Conservation (phyloP, 2,329 filamentous ascomycete genomes). For the Clonostachys chloroleuca region DNA sequence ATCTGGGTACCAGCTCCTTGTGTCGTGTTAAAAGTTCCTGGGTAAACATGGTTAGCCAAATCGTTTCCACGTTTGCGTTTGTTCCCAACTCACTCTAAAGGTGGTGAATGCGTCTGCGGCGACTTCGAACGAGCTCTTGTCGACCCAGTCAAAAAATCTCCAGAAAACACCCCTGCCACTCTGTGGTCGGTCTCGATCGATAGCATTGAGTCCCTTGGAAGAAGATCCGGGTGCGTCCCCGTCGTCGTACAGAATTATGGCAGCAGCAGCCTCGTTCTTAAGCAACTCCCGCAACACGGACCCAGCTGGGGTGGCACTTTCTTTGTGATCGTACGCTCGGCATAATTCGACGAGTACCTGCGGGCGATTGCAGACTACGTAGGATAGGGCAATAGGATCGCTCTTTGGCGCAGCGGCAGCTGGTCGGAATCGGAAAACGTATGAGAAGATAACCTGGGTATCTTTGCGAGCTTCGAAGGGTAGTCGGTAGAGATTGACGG, state of each 20-base stretch:
- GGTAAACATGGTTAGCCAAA: conserved; percentile 23
- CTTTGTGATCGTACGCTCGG: conserved; percentile 82
- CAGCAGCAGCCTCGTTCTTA: conserved; percentile 87
- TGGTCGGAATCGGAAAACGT: conserved; percentile 85
- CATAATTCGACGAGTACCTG: conserved; percentile 87
- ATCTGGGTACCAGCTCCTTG: conserved; percentile 85
- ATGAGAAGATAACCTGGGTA: conserved; percentile 91
- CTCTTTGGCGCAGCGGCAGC: conserved; percentile 59
- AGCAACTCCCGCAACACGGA: conserved; percentile 82
- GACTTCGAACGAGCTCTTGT: conserved; percentile 93
- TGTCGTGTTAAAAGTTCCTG: conserved; percentile 88
- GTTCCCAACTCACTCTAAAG: conserved; percentile 64
- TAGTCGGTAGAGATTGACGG: conserved; percentile 75
- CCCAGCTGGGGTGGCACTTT: conserved; percentile 88
- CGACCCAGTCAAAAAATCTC: conserved; percentile 96
- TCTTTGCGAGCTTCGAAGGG: conserved; percentile 97
- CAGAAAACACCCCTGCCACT: conserved; percentile 87
- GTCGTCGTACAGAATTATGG: conserved; percentile 90
- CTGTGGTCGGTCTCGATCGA: conserved; percentile 72
- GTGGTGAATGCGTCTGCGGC: conserved; percentile 97
- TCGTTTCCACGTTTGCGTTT: not conserved
- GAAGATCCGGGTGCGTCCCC: conserved; percentile 66
- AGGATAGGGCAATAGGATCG: conserved; percentile 81
- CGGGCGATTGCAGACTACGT: conserved; percentile 80
- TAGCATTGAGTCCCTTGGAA: conserved; percentile 70